Base-by-base conservation (phyloP, 768 basidiomycete genomes). In the Polyporus arcularius region DNA sequence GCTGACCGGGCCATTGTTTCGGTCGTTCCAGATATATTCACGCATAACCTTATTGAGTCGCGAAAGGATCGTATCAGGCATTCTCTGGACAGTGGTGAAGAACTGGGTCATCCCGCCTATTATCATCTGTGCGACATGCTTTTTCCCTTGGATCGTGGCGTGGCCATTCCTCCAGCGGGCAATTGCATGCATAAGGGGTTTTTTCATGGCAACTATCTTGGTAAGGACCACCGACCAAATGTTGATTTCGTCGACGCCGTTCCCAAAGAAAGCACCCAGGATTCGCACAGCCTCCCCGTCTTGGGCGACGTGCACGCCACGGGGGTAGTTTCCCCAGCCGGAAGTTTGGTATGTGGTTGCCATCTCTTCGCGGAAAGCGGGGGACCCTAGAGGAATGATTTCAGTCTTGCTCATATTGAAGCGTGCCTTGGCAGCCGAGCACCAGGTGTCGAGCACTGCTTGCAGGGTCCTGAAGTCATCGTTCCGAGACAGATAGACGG, bases 361-460 rank as follows among this genome's bases (percentile, higher is more conserved):
- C 49, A 51, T 30, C 26, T 18, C 26, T 3, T 48, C 26, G 10
- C 72, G 52, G 64, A 67, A 71, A 4, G 55, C 51, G 4, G 38
- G 39, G 3, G 58, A 38, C 0, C 79, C 77, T 0, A 79, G 65
- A 0, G 76, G 78, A 2, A 80, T 68, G 1, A 79, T 63, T 39
- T 75, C 71, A 0, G 79, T 81, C 63, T 82, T 82, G 0, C 55
- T 43, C 0, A 66, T 58, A 53, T 81, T 81, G 62, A 81, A 82
- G 41, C 74, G 76, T 0, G 79, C 80, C 0, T 70, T 67, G 8
- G 76, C 76, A 4, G 73, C 77, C 0, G 26, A 21, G 60, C 78
- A 82, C 80, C 80, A 83, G 0, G 35, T 47, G 0, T 70, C 26
- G 0, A 80, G 75, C 1, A 80, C 69, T 0, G 35, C 1, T 2